Base-by-base conservation (phyloP, 768 basidiomycete genomes). In the Leucosporidium creatinivorum region DNA sequence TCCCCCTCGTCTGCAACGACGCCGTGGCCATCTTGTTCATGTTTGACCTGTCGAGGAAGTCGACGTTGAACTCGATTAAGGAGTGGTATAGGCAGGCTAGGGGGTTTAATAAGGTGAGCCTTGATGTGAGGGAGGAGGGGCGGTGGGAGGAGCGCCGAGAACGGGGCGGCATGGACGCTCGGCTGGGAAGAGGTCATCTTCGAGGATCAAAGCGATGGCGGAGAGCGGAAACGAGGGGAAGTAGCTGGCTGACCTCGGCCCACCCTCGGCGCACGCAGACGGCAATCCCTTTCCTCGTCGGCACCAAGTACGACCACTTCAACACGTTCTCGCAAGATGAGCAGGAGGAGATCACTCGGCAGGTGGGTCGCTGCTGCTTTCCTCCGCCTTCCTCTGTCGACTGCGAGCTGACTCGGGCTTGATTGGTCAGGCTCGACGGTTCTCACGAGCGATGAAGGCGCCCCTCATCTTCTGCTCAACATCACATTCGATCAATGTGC, bases 21-120 rank as follows among this genome's bases (percentile, higher is more conserved):
- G 94, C 96, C n/a, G 93, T 98, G 66, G 96, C 96, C 50, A 94
- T 99, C 76, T 83, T 99, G 57, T 99, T 98, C 86, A 98, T 98
- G 96, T 99, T 99, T 78, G 96, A 99, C 81, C 84, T 99, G 56
- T 92, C 91, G 67, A 86, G 96, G 73, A 98, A 98, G 80, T 91
- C 90, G 68, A 99, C 96, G 52, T 80, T 99, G 70, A 98, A 98
- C 80, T 94, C 91, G 65, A 92, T 99, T 75, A 98, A 98, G 80
- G 96, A 99, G 80, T 99, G 96, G 96, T 99, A 98, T 83, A 85
- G 96, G 75, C 96, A 99, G 80, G 93, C 93, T 61, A 84, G 96
- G 75, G 96, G 96, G 26, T 99, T 99, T 81, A 98, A 98, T 82
- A 98, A 98, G 84, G 94, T 93, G 66, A 61, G 84, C 78, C 57